Evolutionary conservation across 768 basidiomycete species (phyloP).

Genomic region (Lentinula aciculospora): DNA sequence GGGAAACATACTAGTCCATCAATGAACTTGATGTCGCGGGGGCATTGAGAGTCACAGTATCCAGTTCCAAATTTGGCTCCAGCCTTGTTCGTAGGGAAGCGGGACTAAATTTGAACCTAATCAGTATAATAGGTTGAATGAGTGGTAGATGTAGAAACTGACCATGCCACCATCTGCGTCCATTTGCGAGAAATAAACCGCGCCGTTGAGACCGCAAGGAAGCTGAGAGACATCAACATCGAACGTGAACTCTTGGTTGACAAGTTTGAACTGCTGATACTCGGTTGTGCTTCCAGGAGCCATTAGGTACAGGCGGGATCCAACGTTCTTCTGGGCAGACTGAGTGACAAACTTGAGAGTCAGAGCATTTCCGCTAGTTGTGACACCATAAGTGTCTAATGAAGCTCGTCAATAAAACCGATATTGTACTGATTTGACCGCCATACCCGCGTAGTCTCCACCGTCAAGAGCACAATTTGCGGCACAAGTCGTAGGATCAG

Average conservation of each 20-base stretch:
- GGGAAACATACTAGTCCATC: slow-evolving; percentile 39
- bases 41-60: slow-evolving; percentile 64
- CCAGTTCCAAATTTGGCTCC: slow-evolving; percentile 52
- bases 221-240: slow-evolving; percentile 44
- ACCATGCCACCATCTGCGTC: slow-evolving; percentile 45
- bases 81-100: slow-evolving; percentile 49
- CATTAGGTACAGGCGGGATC: slow-evolving; percentile 27
- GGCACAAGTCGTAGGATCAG: slow-evolving; percentile 24
- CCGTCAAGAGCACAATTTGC: neutral
- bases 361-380: slow-evolving; percentile 23
- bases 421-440: neutral
- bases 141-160: slow-evolving; percentile 1
- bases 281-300: slow-evolving; percentile 16
- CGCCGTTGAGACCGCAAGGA: slow-evolving; percentile 42
- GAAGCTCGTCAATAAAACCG: neutral
- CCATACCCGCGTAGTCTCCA: neutral
- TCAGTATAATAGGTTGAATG: slow-evolving; percentile 18
- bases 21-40: slow-evolving; percentile 58
- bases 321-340: slow-evolving; percentile 10
- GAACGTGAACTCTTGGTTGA: slow-evolving; percentile 41
- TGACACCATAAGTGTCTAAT: slow-evolving; percentile 29
- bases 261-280: slow-evolving; percentile 22
- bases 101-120: neutral
- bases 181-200: slow-evolving; percentile 42
- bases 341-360: slow-evolving; percentile 26